These are phyloP conservation scores for Scalesia atractyloides DNA, from an alignment of 129 eudicot species.

Conservation along the genomic window DNA sequence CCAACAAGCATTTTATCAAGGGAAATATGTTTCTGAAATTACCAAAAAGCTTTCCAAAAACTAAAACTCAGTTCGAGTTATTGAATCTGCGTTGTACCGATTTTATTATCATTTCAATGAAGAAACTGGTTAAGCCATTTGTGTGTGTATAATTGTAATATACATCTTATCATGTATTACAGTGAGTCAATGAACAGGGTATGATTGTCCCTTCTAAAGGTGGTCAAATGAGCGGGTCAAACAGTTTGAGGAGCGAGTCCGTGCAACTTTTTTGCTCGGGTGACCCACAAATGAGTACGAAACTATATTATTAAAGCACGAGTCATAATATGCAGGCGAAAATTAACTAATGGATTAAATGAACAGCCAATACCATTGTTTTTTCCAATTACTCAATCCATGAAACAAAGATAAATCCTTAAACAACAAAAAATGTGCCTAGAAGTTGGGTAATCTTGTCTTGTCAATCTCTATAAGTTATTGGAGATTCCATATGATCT, in stretches of 20 bases:
- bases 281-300: background rate
- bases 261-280: slow-evolving; percentile 1
- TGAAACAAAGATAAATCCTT: slow-evolving; percentile 12
- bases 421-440: slow-evolving; percentile 24
- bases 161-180: background rate
- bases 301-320: background rate
- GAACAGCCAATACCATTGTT: background rate
- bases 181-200: background rate
- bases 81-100: background rate
- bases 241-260: background rate
- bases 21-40: slow-evolving; percentile 73
- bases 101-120: background rate
- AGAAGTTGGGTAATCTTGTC: slow-evolving; percentile 15
- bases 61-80: slow-evolving; percentile 25
- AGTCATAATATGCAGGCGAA: background rate
- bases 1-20: slow-evolving; percentile 82
- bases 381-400: background rate
- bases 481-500: slow-evolving; percentile 5
- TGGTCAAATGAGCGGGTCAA: background rate
- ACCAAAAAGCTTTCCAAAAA: slow-evolving; percentile 58
- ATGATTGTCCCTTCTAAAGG: background rate
- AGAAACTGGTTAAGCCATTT: background rate
- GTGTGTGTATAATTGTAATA: background rate
- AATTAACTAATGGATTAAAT: background rate
- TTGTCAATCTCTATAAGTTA: slow-evolving; percentile 16